These are phyloP conservation scores for Puccinia triticina DNA, from an alignment of 1,284 basidiomycete species.

Conservation along the genomic window DNA sequence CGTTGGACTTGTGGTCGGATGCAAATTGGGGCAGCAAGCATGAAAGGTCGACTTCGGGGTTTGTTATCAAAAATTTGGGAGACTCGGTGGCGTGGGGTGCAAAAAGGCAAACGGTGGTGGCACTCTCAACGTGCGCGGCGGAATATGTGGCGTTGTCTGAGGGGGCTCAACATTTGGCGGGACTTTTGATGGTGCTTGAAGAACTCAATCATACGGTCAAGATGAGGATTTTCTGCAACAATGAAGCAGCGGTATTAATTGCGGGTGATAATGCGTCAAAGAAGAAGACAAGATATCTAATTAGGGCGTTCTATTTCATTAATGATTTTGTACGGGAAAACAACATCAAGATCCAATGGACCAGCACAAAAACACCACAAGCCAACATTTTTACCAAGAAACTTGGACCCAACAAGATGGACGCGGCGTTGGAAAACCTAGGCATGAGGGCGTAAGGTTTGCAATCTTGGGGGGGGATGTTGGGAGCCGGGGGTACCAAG, in stretches of 20 bases:
- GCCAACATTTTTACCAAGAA: background rate
- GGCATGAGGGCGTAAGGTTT: background rate
- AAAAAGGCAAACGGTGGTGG: no score
- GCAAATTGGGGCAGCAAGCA: no score
- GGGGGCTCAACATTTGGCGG: background rate
- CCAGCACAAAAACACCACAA: background rate
- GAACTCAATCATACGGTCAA: background rate
- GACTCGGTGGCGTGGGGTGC: no score
- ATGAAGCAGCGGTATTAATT: constrained; percentile 13
- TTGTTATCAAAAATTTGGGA: no score
- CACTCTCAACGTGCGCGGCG: no score
- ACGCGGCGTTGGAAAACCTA: background rate
- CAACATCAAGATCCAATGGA: background rate
- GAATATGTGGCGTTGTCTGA: background rate
- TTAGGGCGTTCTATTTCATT: no score
- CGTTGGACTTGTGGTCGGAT: background rate
- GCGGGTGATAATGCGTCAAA: background rate
- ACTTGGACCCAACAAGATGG: background rate
- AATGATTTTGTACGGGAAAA: background rate
- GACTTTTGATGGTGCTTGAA: background rate
- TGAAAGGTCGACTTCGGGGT: no score
- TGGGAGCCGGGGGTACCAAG: background rate
- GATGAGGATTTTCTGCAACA: background rate
- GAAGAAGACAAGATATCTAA: no score
- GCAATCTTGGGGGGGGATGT: no score